Percentiles rank a stretch among this genome's conserved stretches.
Conservation (phyloP, 1,284 basidiomycete species). For the Peniophora sp. region DNA sequence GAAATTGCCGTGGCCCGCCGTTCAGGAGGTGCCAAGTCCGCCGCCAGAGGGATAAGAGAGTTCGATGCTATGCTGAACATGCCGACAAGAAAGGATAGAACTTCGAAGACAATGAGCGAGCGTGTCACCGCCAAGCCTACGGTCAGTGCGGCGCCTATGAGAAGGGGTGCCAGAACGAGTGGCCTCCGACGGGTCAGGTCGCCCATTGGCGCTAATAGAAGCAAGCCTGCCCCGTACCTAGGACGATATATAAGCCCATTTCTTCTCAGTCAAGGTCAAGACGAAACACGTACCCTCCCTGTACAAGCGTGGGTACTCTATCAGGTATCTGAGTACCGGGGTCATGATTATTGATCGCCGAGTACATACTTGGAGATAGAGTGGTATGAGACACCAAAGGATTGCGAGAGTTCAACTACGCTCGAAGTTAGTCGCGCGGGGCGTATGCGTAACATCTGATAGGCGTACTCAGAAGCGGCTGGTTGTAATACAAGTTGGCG, state of each 20-base stretch:
- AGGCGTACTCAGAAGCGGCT: conserved; percentile 52
- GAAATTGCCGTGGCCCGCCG: conserved; percentile 40
- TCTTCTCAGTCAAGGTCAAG: not conserved
- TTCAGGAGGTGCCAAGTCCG: conserved; percentile 42
- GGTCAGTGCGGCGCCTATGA: conserved; percentile 28
- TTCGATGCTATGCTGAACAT: conserved; percentile 33
- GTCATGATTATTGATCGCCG: no score
- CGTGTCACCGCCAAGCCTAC: conserved; percentile 40
- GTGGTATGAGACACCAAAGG: conserved; percentile 50
- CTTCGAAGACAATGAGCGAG: conserved; percentile 34
- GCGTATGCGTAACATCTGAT: conserved; percentile 3
- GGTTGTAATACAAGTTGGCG: conserved; percentile 69
- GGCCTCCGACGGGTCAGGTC: conserved; percentile 46
- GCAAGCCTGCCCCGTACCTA: conserved; percentile 39
- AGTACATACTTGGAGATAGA: conserved; percentile 44
- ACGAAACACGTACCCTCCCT: conserved; percentile 30
- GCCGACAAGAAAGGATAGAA: conserved; percentile 40
- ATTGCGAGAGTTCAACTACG: conserved; percentile 43
- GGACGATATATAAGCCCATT: not conserved
- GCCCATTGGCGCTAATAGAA: conserved; percentile 44
- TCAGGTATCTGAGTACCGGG: no score
- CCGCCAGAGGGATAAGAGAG: conserved; percentile 43
- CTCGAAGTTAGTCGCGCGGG: conserved; percentile 2
- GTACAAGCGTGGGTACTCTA: conserved; percentile 40
- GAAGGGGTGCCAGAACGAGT: conserved; percentile 35